Conservation (phyloP, 2,329 filamentous ascomycete genomes). For the Celoporthe dispersa region DNA sequence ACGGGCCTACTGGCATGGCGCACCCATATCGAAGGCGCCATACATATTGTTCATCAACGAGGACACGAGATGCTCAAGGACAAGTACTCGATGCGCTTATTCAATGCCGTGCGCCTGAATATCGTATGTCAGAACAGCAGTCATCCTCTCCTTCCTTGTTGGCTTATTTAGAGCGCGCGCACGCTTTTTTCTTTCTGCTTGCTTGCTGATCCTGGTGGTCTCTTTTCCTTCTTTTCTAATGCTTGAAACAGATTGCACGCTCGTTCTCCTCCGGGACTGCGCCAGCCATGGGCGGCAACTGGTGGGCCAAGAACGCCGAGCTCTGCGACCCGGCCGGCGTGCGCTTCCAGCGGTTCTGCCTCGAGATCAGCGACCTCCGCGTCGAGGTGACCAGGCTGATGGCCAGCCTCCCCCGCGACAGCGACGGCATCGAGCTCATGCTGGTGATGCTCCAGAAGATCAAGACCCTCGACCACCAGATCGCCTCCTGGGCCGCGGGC, state of each 20-base stretch:
- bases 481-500: slow-evolving; percentile 54
- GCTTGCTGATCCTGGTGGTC: neutral
- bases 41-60: slow-evolving; percentile 61
- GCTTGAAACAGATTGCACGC: slow-evolving; percentile 51
- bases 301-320: slow-evolving; percentile 60
- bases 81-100: slow-evolving; percentile 57
- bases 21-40: slow-evolving; percentile 64
- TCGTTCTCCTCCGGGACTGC: slow-evolving; percentile 57
- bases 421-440: slow-evolving; percentile 55
- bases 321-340: slow-evolving; percentile 51
- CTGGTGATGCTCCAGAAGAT: slow-evolving; percentile 57
- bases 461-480: slow-evolving; percentile 57
- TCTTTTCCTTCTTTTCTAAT: neutral
- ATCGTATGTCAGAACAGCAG: slow-evolving; percentile 45
- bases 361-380: slow-evolving; percentile 59
- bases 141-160: slow-evolving; percentile 31
- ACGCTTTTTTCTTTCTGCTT: neutral
- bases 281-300: slow-evolving; percentile 59
- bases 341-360: slow-evolving; percentile 54
- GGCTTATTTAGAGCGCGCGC: slow-evolving; percentile 38
- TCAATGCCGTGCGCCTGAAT: slow-evolving; percentile 63
- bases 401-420: slow-evolving; percentile 48
- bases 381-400: slow-evolving; percentile 57
- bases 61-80: slow-evolving; percentile 59
- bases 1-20: slow-evolving; percentile 63